Percentiles rank a stretch among this genome's conserved stretches.
Conservation (phyloP, 371 early-diverging fungal genomes). For the Actinomucor elegans region DNA sequence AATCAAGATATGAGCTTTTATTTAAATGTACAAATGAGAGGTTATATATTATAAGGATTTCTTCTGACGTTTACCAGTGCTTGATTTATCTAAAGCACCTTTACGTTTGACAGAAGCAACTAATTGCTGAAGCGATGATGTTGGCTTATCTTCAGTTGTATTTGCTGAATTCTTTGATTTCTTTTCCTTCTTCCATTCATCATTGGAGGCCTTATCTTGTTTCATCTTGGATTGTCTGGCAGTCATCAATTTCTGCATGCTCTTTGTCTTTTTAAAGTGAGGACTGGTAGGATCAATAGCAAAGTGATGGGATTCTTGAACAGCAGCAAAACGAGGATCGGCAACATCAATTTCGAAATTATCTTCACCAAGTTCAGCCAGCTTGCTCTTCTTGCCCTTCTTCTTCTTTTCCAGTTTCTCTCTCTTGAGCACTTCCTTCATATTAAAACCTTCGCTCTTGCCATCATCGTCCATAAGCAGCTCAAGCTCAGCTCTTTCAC, state of each 20-base stretch:
- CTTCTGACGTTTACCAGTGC: slow-evolving; percentile 46
- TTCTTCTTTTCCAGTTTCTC: slow-evolving; percentile 84
- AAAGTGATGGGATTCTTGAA: slow-evolving; percentile 84
- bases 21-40: not conserved
- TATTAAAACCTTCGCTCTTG: slow-evolving; percentile 72
- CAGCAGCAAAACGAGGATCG: slow-evolving; percentile 86
- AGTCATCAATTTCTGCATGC: slow-evolving; percentile 77
- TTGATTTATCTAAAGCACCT: slow-evolving; percentile 43
- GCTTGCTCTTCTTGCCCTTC: slow-evolving; percentile 50
- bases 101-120: slow-evolving; percentile 65
- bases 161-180: slow-evolving; percentile 2
- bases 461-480: slow-evolving; percentile 72
- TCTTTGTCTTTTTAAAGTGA: slow-evolving; percentile 92
- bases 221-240: slow-evolving; percentile 67
- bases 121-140: slow-evolving; percentile 46
- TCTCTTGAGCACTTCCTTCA: slow-evolving; percentile 85
- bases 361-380: slow-evolving; percentile 57
- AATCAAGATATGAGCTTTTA: too few species aligned
- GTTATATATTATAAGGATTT: too few species aligned
- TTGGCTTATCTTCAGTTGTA: slow-evolving; percentile 9
- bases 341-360: slow-evolving; percentile 82
- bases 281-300: slow-evolving; percentile 96
- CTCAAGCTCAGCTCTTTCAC: slow-evolving; percentile 82
- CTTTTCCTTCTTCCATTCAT: slow-evolving; percentile 38
- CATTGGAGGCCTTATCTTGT: slow-evolving; percentile 9